Conservation (phyloP, 768 basidiomycete species). For the Kwoniella botswanensis region DNA sequence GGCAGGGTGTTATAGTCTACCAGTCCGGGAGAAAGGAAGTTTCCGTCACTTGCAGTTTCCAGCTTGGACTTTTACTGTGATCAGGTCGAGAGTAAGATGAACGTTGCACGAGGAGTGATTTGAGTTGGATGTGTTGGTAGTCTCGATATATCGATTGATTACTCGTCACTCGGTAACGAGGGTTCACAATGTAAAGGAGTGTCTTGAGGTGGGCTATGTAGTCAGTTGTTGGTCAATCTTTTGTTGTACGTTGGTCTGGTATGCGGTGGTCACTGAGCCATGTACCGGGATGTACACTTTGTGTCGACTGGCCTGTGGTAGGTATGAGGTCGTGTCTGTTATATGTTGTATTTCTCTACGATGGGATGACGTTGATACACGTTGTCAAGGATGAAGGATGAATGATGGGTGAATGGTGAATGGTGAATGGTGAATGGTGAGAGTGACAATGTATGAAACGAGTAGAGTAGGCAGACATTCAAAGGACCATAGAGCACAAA, state of each 20-base stretch:
- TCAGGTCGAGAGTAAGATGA: background rate
- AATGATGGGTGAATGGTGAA: too few relatives aligned
- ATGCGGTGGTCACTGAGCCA: background rate
- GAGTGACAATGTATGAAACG: background rate
- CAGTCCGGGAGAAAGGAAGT: background rate
- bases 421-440: background rate
- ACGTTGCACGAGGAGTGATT: background rate
- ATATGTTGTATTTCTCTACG: too few relatives aligned
- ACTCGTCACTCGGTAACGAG: background rate
- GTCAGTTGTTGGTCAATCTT: too few relatives aligned
- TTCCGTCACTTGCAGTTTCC: background rate
- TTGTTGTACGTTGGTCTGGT: too few relatives aligned
- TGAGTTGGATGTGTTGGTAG: background rate
- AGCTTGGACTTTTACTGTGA: background rate
- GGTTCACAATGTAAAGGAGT: background rate
- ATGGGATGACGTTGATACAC: background rate
- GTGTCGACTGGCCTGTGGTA: background rate
- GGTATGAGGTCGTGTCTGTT: background rate
- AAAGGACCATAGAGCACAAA: background rate
- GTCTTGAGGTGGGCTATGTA: background rate
- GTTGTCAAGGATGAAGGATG: background rate
- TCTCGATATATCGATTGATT: background rate
- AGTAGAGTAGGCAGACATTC: background rate
- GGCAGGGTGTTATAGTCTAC: too few relatives aligned
- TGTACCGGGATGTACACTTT: background rate